Percentiles rank a stretch among this genome's conserved stretches.
phyloP scores from a whole-genome alignment of 164 flowering plant genomes.

The Paratinospora sagittata region DNA sequence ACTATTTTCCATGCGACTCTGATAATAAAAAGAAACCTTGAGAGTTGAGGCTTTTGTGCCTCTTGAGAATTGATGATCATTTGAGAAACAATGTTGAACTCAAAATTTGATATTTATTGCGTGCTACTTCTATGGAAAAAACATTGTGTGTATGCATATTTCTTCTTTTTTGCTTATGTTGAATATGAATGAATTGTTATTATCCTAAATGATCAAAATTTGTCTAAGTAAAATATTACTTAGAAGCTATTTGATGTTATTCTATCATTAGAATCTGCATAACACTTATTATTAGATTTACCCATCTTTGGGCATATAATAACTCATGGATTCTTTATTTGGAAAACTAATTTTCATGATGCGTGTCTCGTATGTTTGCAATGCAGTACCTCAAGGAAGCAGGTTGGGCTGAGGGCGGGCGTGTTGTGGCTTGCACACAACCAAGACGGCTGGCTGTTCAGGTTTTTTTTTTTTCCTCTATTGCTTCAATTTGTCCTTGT shows the following conservation, averaged over 20 bases:
- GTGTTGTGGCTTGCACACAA: slow-evolving; percentile 89
- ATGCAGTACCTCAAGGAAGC: slow-evolving; percentile 86
- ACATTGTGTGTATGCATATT: background rate
- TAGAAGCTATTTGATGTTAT: background rate
- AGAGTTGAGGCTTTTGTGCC: too few species aligned
- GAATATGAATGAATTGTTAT: background rate
- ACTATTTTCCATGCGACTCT: background rate
- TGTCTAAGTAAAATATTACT: background rate
- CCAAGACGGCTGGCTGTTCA: slow-evolving; percentile 91
- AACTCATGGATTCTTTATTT: background rate
- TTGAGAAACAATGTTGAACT: background rate
- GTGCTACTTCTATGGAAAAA: background rate
- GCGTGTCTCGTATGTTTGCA: background rate
- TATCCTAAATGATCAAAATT: background rate
- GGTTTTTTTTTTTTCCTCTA: slow-evolving; percentile 34
- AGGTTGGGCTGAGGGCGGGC: slow-evolving; percentile 96
- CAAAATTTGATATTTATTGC: background rate
- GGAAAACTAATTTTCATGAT: background rate
- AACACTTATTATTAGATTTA: background rate
- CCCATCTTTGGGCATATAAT: background rate
- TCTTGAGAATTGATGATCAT: background rate
- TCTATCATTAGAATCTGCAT: background rate
- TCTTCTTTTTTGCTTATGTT: background rate
- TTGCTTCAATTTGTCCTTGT: background rate
- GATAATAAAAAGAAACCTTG: too few species aligned